Percentiles rank a stretch among this genome's conserved stretches.
Evolutionary conservation across 495 filamentous ascomycete species (phyloP).

Genomic region (Diplogelasinospora grovesii): DNA sequence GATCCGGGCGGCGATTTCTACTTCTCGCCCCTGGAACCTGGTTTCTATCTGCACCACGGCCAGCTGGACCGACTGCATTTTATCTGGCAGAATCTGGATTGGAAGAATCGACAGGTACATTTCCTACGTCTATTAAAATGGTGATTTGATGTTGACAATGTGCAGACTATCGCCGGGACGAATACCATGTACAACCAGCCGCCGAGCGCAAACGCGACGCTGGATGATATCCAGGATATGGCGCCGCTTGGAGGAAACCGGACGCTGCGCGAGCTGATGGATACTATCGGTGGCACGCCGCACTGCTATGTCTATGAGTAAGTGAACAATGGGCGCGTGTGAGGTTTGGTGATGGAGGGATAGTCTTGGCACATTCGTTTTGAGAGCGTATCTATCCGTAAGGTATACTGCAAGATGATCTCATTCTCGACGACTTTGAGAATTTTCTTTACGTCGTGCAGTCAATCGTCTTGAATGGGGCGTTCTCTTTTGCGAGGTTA

Average conservation of each 20-base stretch:
- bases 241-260: constrained; percentile 12
- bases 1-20: constrained; percentile 49
- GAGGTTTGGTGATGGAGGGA: no score
- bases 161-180: constrained; percentile 37
- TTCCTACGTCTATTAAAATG: no score
- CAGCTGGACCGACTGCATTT: constrained; percentile 65
- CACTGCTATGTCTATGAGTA: constrained; percentile 24
- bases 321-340: no score
- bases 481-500: no score
- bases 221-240: constrained; percentile 17
- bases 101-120: constrained; percentile 27
- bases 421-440: no score
- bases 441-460: no score
- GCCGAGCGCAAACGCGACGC: constrained; percentile 21
- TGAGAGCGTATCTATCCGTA: no score
- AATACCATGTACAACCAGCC: constrained; percentile 38
- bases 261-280: constrained; percentile 9
- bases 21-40: constrained; percentile 58
- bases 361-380: no score
- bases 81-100: constrained; percentile 58
- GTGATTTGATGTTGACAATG: no score
- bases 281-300: constrained; percentile 17
- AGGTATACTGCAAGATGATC: no score
- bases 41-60: constrained; percentile 64
- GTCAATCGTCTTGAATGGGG: no score